Evolutionary conservation across 345 rosid genomes (phyloP).

Genomic region (Kandelia obovata): DNA sequence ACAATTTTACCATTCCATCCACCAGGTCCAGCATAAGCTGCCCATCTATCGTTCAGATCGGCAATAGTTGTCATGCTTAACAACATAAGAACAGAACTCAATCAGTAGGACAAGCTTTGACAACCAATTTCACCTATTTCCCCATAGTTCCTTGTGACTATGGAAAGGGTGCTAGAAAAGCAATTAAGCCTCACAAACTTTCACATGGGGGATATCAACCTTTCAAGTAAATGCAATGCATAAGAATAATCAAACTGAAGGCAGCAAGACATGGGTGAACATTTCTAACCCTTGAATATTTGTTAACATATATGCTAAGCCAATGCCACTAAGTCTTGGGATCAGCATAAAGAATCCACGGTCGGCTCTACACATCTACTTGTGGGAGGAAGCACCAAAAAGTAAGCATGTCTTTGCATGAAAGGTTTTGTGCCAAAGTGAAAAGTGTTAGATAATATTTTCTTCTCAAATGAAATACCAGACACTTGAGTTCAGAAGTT

Average conservation of each 20-base stretch:
- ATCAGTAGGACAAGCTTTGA: not conserved
- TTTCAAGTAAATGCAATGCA: not conserved
- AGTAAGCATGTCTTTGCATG: no score
- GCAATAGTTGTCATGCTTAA: constrained; percentile 90
- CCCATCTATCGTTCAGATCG: constrained; percentile 94
- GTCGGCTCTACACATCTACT: no score
- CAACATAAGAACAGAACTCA: constrained; percentile 15
- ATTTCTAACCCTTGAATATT: not conserved
- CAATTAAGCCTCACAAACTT: no score
- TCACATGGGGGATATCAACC: no score
- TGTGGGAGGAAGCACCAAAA: no score
- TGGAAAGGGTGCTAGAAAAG: no score
- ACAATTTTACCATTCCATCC: constrained; percentile 90
- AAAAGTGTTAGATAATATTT: not conserved
- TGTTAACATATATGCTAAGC: no score
- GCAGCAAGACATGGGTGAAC: not conserved
- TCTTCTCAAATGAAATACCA: not conserved
- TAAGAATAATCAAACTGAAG: constrained; percentile 1
- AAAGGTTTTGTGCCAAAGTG: not conserved
- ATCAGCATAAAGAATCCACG: no score
- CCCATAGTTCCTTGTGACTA: no score
- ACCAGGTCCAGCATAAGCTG: constrained; percentile 94
- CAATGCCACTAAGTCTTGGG: no score
- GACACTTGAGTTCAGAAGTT: constrained; percentile 18
- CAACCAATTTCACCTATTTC: no score